Evolutionary conservation across 139 green algal genomes (phyloP).

Genomic region (Gonium pectorale): DNA sequence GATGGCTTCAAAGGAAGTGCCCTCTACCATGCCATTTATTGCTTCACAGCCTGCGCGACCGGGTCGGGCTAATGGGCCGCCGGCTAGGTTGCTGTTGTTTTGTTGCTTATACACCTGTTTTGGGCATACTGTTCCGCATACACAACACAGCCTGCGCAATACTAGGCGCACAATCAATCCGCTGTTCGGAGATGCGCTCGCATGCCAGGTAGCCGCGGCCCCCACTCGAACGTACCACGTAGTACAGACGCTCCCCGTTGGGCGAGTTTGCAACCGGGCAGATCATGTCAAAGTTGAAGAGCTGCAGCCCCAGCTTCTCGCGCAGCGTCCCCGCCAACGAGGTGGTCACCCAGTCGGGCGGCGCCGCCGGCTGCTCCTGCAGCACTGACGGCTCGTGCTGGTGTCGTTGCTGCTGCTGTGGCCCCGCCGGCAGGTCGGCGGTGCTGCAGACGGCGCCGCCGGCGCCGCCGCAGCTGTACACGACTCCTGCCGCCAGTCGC

Average conservation of each 20-base stretch:
- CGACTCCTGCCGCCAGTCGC: background rate
- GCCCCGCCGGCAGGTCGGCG: background rate
- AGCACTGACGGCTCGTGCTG: background rate
- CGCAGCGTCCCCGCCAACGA: constrained; percentile 66
- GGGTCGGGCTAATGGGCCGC: no score
- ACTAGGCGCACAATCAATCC: no score
- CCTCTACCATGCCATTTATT: no score
- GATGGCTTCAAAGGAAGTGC: no score
- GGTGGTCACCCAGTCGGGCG: constrained; percentile 81
- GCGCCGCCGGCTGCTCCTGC: constrained; percentile 25
- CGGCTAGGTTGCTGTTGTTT: no score
- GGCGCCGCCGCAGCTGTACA: background rate
- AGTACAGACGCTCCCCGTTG: constrained; percentile 52
- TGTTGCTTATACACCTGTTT: no score
- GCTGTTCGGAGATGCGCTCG: no score
- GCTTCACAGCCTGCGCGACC: no score
- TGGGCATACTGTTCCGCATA: no score
- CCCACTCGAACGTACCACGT: constrained; percentile 48
- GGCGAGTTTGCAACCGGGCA: constrained; percentile 52
- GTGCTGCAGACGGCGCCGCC: background rate
- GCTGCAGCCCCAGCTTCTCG: constrained; percentile 69
- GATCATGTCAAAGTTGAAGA: constrained; percentile 95
- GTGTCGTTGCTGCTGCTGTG: background rate
- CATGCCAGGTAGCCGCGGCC: no score
- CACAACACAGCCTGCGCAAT: no score